A percentile compares a stretch with the other conserved stretches of the same genome.
Conservation (phyloP, 2,329 filamentous ascomycete genomes). For the Colletotrichum tofieldiae region DNA sequence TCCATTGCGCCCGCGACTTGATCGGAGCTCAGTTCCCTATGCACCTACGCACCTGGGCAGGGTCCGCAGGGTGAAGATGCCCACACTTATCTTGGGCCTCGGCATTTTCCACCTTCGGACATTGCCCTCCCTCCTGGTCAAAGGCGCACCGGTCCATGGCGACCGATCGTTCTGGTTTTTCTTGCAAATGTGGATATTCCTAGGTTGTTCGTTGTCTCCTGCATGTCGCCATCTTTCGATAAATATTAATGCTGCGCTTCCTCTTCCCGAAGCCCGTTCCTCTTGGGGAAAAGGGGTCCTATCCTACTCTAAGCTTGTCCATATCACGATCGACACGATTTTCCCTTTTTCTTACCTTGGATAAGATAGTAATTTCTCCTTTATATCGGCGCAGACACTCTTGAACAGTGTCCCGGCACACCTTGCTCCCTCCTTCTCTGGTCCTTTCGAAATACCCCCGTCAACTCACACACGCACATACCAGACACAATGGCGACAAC, state of each 20-base stretch:
- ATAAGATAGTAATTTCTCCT: slow-evolving; percentile 17
- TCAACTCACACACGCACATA: not conserved
- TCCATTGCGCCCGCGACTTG: too few species aligned
- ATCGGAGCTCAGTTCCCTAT: not conserved
- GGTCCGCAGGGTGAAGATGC: slow-evolving; percentile 1
- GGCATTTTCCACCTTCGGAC: slow-evolving; percentile 36
- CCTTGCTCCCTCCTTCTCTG: not conserved
- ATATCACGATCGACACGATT: slow-evolving; percentile 10
- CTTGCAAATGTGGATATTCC: slow-evolving; percentile 31
- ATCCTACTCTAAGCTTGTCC: slow-evolving; percentile 6
- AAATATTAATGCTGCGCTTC: slow-evolving; percentile 26
- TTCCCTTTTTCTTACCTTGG: not conserved
- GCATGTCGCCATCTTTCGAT: slow-evolving; percentile 28
- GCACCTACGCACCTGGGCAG: not conserved
- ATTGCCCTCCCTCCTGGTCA: slow-evolving; percentile 24
- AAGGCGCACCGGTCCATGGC: not conserved
- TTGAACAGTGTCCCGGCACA: not conserved
- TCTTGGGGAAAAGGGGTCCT: slow-evolving; percentile 11
- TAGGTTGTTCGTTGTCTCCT: not conserved
- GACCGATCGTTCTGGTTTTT: slow-evolving; percentile 17
- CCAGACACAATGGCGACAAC: slow-evolving; percentile 33
- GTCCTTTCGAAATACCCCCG: slow-evolving; percentile 20
- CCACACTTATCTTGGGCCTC: slow-evolving; percentile 33
- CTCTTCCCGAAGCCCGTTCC: slow-evolving; percentile 15
- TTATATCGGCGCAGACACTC: slow-evolving; percentile 7